Evolutionary conservation across 352 stramenopile species (phyloP), one percentile per base, ranked within the genome.

Genomic region (Paralagenidium karlingii): DNA sequence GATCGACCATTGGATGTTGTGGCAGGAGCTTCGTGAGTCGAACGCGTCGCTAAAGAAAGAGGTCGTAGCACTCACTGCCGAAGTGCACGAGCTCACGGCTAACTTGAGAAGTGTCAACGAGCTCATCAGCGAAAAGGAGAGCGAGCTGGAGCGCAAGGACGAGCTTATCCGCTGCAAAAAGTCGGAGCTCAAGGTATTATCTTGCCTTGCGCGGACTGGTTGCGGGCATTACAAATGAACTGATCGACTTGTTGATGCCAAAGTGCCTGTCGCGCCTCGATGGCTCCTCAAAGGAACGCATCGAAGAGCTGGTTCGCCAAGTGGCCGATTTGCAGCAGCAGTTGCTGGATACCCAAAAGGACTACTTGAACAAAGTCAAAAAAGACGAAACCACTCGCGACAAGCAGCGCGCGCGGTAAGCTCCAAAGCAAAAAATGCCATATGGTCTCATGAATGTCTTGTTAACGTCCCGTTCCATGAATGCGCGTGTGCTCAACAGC

Each of bases 301-400:
- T 88, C 36, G 68, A 85, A 51, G 67, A 82, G 40, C 63, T 88
- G 16, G 66, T 81, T 39, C 68, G 65, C 8, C 68, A 88, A 32
- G 68, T 86, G 10, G 53, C 59, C 4, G 65, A 83, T 16, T 38
- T 88, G 11, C 75, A 86, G 43, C 58, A 68, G 31, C 65, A 88
- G 41, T 42, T 88, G 1, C 55, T 88, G n/a, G 71, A 86, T 26
- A 69, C 71, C 1, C 75, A 88, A 34, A 82, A 78, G 40, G 75
- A 88, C 22, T 85, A 83, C 39, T 54, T 88, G 11, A 63, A 71
- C 33, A 86, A 84, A 49, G 63, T 83, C 39, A 83, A 88, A 51
- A 79, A 71, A 28, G 70, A 84, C 40, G 71, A 83, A 34, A 38
- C 69, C 11, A 65, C 46, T 22, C 58, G 71, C 24, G 71, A 85